Evolutionary conservation across 768 basidiomycete species (phyloP).

Genomic region (Phlebiopsis flavidoalba): DNA sequence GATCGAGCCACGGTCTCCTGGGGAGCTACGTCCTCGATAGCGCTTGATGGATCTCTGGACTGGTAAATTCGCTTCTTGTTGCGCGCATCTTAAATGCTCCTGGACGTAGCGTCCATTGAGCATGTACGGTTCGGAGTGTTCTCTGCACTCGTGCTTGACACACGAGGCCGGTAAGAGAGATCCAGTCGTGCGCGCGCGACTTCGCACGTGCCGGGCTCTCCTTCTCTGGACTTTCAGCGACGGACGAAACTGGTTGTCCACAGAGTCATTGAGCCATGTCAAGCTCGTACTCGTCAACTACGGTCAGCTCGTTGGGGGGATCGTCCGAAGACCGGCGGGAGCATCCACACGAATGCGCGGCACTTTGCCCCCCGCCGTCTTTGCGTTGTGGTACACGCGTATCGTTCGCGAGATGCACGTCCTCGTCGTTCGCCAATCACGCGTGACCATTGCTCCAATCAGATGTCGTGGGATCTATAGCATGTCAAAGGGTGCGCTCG

Average conservation of each 20-base stretch:
- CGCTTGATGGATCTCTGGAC: constrained; percentile 57
- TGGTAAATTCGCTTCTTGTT: constrained; percentile 62
- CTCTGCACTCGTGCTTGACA: constrained; percentile 77
- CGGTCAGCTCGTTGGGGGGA: constrained; percentile 26
- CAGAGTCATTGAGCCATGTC: constrained; percentile 82
- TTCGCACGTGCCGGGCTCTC: constrained; percentile 39
- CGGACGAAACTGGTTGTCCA: constrained; percentile 83
- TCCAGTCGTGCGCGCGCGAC: constrained; percentile 69
- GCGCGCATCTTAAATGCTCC: constrained; percentile 65
- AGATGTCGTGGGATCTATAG: constrained; percentile 79
- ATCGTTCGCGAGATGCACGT: constrained; percentile 80
- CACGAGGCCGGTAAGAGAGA: constrained; percentile 74
- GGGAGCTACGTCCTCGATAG: constrained; percentile 63
- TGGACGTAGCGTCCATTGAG: constrained; percentile 64
- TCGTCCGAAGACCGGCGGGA: constrained; percentile 54
- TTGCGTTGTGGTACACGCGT: constrained; percentile 62
- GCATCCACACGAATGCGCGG: constrained; percentile 63
- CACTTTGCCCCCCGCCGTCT: constrained; percentile 39
- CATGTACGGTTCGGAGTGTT: constrained; percentile 55
- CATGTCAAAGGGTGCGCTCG: not conserved
- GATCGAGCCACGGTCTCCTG: constrained; percentile 67
- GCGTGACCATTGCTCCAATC: constrained; percentile 80
- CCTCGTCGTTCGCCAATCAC: constrained; percentile 69
- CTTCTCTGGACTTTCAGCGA: constrained; percentile 80
- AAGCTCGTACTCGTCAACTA: constrained; percentile 78